phyloP scores from a whole-genome alignment of 106 monocot genomes.

The Acanthochlamys bracteata region DNA sequence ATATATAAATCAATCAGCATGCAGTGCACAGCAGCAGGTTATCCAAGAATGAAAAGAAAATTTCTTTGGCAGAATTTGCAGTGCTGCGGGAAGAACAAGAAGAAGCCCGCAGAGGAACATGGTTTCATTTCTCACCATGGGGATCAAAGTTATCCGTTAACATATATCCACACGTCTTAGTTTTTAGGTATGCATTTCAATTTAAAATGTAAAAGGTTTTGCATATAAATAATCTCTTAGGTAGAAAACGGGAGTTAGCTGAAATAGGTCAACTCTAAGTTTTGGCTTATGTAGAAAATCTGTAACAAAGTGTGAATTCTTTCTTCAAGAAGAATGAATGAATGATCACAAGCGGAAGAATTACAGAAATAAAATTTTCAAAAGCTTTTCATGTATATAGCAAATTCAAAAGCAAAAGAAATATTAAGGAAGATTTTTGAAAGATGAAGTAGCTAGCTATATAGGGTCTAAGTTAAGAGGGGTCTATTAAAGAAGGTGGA shows the following conservation, averaged over 20 bases:
- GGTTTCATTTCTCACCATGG: slow-evolving; percentile 4
- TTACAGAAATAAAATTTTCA: neutral
- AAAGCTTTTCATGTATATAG: no score
- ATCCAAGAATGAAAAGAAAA: no score
- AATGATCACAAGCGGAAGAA: no score
- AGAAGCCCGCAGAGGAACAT: neutral
- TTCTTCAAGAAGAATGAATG: neutral
- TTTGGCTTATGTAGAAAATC: slow-evolving; percentile 1
- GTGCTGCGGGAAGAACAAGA: neutral
- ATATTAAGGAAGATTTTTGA: neutral
- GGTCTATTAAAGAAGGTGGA: neutral
- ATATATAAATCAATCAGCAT: no score
- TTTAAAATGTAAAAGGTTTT: no score
- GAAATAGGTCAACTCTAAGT: slow-evolving; percentile 10
- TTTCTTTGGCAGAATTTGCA: no score
- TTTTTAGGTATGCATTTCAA: no score
- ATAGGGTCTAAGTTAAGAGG: neutral
- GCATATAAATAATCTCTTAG: no score
- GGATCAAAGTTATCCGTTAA: neutral
- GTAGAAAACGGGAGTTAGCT: no score
- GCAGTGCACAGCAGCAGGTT: no score
- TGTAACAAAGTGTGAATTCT: neutral
- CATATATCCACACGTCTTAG: neutral
- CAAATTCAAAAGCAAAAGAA: neutral
- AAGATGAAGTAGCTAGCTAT: neutral